These are phyloP conservation scores for Cerioporus squamosus DNA, from an alignment of 1,284 basidiomycete species.

Conservation along the genomic window DNA sequence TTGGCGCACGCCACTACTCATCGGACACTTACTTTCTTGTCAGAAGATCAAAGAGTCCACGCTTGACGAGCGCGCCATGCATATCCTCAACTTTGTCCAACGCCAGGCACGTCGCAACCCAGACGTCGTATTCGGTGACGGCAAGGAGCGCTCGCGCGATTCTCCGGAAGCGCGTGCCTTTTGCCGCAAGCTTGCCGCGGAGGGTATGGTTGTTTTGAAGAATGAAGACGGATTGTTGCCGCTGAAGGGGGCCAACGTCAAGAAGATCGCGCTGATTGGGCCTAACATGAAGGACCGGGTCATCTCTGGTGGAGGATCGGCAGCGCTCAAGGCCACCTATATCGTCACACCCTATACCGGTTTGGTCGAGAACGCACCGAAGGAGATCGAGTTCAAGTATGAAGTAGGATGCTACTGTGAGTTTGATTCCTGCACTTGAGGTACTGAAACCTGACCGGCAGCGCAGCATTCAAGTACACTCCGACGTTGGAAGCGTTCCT, in stretches of 20 bases:
- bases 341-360: slow-evolving; percentile 61
- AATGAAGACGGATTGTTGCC: slow-evolving; percentile 59
- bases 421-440: slow-evolving; percentile 11
- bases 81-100: slow-evolving; percentile 62
- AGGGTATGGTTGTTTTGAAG: slow-evolving; percentile 73
- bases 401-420: slow-evolving; percentile 65
- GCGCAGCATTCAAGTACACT: slow-evolving; percentile 62
- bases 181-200: slow-evolving; percentile 60
- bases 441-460: neutral
- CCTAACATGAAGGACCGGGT: slow-evolving; percentile 49
- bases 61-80: slow-evolving; percentile 59
- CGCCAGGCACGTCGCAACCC: slow-evolving; percentile 60
- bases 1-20: slow-evolving; percentile 61
- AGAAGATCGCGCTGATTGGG: slow-evolving; percentile 49
- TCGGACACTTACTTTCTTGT: slow-evolving; percentile 58
- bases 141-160: slow-evolving; percentile 61
- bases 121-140: slow-evolving; percentile 68
- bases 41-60: slow-evolving; percentile 58
- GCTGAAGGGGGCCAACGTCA: slow-evolving; percentile 34
- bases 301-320: slow-evolving; percentile 56
- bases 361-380: slow-evolving; percentile 49
- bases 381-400: slow-evolving; percentile 51
- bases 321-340: slow-evolving; percentile 50
- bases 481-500: slow-evolving; percentile 60
- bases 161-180: slow-evolving; percentile 58